Evolutionary conservation across 495 filamentous ascomycete genomes (phyloP).

Genomic region (Penicillium paxilli): DNA sequence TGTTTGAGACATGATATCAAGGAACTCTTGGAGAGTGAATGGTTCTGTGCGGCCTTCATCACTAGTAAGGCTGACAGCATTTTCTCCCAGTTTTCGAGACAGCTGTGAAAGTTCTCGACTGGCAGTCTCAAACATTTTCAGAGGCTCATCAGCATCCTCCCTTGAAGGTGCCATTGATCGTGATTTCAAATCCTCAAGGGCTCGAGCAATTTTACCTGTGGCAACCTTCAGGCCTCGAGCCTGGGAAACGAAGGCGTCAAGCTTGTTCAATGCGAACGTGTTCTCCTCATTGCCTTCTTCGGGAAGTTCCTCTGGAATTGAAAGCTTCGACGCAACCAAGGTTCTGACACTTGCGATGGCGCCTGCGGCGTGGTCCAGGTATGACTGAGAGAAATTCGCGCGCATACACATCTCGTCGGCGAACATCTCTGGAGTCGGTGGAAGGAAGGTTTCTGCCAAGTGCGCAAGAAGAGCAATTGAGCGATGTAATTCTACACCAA

Average conservation of each 20-base stretch:
- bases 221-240: slow-evolving; percentile 84
- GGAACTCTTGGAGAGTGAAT: slow-evolving; percentile 64
- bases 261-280: slow-evolving; percentile 66
- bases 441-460: slow-evolving; percentile 77
- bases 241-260: slow-evolving; percentile 70
- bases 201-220: slow-evolving; percentile 72
- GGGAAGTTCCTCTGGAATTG: slow-evolving; percentile 25
- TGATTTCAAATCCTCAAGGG: slow-evolving; percentile 74
- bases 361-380: slow-evolving; percentile 75
- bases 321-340: slow-evolving; percentile 64
- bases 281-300: slow-evolving; percentile 55
- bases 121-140: slow-evolving; percentile 61
- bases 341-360: slow-evolving; percentile 61
- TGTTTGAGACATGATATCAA: slow-evolving; percentile 58
- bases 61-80: slow-evolving; percentile 61
- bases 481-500: slow-evolving; percentile 73
- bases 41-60: slow-evolving; percentile 73
- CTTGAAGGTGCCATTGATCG: slow-evolving; percentile 71
- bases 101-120: slow-evolving; percentile 68
- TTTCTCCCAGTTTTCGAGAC: slow-evolving; percentile 64
- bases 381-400: slow-evolving; percentile 74
- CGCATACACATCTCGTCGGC: slow-evolving; percentile 77
- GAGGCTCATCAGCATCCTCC: slow-evolving; percentile 50
- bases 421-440: slow-evolving; percentile 69
- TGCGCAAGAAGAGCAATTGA: slow-evolving; percentile 84